phyloP scores from a whole-genome alignment of 768 basidiomycete species.

The Gloeopeniophorella convolvens region DNA sequence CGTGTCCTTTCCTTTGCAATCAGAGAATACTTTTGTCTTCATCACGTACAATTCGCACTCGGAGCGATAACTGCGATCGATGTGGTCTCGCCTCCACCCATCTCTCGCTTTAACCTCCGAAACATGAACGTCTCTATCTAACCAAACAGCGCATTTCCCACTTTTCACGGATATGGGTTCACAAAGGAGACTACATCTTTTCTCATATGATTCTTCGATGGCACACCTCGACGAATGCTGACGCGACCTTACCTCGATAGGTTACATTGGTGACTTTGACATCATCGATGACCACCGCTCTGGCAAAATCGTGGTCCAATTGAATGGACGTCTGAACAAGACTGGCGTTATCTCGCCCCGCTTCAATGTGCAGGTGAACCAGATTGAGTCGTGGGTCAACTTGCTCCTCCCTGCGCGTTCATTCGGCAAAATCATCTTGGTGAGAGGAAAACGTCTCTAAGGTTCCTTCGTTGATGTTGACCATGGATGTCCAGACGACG shows the following conservation, averaged over 20 bases:
- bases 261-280: constrained; percentile 98
- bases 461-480: not conserved
- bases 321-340: constrained; percentile 98
- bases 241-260: constrained; percentile 32
- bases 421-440: constrained; percentile 94
- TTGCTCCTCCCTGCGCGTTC: constrained; percentile 92
- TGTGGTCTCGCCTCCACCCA: constrained; percentile 54
- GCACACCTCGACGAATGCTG: not conserved
- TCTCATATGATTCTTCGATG: not conserved
- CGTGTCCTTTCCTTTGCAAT: constrained; percentile 30
- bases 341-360: constrained; percentile 99
- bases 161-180: constrained; percentile 41
- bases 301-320: constrained; percentile 96
- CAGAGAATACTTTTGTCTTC: too few relatives aligned
- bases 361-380: constrained; percentile 89
- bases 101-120: constrained; percentile 83
- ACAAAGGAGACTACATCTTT: constrained; percentile 47
- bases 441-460: constrained; percentile 32
- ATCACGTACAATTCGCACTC: too few relatives aligned
- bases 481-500: constrained; percentile 58
- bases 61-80: constrained; percentile 85
- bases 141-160: constrained; percentile 51
- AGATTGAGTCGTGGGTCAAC: constrained; percentile 97
- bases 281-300: constrained; percentile 98
- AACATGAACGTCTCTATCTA: constrained; percentile 50